A percentile compares a stretch with the other conserved stretches of the same genome.
These are phyloP conservation scores for Hemerocallis citrina DNA, from an alignment of 106 monocot species.

Conservation along the genomic window DNA sequence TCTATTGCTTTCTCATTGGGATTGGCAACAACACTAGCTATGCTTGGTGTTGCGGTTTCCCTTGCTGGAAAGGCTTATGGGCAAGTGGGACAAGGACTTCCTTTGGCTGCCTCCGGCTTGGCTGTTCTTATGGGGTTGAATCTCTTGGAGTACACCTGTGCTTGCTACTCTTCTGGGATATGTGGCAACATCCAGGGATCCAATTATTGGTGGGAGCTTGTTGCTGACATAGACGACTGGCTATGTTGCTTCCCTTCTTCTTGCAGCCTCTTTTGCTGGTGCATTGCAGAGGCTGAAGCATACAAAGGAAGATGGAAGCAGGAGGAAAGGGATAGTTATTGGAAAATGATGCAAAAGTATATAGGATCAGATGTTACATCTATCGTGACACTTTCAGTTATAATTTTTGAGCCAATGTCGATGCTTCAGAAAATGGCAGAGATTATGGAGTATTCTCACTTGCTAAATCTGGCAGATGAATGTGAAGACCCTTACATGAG, in stretches of 20 bases:
- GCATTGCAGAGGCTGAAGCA: too few relatives aligned
- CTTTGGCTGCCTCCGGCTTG: conserved; percentile 81
- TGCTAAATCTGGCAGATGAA: conserved; percentile 87
- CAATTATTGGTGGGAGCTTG: too few relatives aligned
- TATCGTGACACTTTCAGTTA: too few relatives aligned
- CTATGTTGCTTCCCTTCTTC: too few relatives aligned
- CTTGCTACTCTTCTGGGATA: conserved; percentile 92
- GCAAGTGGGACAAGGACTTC: conserved; percentile 95
- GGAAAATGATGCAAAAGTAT: too few relatives aligned
- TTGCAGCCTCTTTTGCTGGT: too few relatives aligned
- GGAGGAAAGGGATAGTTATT: too few relatives aligned
- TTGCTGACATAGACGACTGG: too few relatives aligned
- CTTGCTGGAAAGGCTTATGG: conserved; percentile 99
- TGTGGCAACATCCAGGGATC: conserved; percentile 90
- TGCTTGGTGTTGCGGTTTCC: conserved; percentile 90
- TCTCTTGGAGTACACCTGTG: conserved; percentile 89
- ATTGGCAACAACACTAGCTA: conserved; percentile 91
- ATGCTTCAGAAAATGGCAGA: too few relatives aligned
- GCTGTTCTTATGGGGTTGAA: conserved; percentile 91
- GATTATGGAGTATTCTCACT: conserved; percentile 91
- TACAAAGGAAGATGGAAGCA: too few relatives aligned
- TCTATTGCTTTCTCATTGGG: conserved; percentile 88
- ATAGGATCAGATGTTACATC: too few relatives aligned
- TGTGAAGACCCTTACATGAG: conserved; percentile 94
- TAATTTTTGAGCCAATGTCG: too few relatives aligned